These are phyloP conservation scores for Pseudocercospora ulei DNA, from an alignment of 2,329 filamentous ascomycete species.

Conservation along the genomic window DNA sequence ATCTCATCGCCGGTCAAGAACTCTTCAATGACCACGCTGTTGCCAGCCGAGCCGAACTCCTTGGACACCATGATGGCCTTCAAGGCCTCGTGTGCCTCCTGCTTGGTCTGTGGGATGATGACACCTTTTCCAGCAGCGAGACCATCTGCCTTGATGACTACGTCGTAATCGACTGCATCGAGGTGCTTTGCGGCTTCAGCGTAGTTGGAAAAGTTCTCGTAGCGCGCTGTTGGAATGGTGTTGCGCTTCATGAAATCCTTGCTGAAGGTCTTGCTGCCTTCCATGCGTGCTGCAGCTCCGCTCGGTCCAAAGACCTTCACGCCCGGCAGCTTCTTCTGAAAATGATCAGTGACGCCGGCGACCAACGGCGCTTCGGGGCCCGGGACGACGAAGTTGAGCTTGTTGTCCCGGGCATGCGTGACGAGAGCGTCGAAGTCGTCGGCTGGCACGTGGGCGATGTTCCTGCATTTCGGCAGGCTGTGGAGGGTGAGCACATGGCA, in stretches of 20 bases:
- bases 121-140: constrained; percentile 93
- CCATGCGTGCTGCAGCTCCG: constrained; percentile 74
- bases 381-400: constrained; percentile 73
- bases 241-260: constrained; percentile 96
- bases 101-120: constrained; percentile 69
- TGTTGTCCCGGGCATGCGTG: constrained; percentile 59
- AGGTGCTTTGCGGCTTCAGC: constrained; percentile 51
- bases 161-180: constrained; percentile 57
- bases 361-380: constrained; percentile 92
- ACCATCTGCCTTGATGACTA: constrained; percentile 90
- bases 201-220: constrained; percentile 62
- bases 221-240: constrained; percentile 80
- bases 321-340: constrained; percentile 44
- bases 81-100: constrained; percentile 72
- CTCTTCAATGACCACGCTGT: constrained; percentile 92
- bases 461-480: constrained; percentile 39
- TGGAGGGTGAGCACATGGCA: constrained; percentile 8
- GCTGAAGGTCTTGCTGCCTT: constrained; percentile 92
- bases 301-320: constrained; percentile 81
- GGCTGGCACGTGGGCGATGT: constrained; percentile 58
- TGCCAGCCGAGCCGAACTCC: constrained; percentile 76
- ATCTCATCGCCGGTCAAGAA: constrained; percentile 85
- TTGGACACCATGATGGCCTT: constrained; percentile 83
- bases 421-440: constrained; percentile 73
- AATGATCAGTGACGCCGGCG: constrained; percentile 76